Evolutionary conservation across 164 flowering plant genomes (phyloP), one percentile per base, ranked within the genome.

Genomic region (Nymphaea thermarum): DNA sequence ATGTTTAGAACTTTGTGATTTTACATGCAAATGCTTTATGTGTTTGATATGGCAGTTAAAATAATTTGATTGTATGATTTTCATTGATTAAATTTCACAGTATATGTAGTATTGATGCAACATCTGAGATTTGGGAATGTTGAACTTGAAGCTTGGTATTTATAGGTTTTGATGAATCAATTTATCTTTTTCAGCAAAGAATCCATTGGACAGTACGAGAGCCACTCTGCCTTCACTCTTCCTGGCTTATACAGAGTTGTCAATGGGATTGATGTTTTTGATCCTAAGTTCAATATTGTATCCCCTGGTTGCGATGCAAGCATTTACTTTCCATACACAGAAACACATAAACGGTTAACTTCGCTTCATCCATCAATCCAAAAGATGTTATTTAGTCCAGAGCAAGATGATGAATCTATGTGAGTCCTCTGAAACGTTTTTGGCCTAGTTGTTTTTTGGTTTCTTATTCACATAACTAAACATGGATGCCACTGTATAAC

Each of bases 221-320:
- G 93, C 78, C 99, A 91, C 78, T 71, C 81, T 42, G 84, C 94
- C 61, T 94, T 90, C 79, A 91, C 96, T 57, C 87, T 94, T 68
- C 99, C 99, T 41, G 98, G 92, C 44, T 82, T 84, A 6, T 94
- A 90, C 68, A 82, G 99, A 43, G 96, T 94, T 63, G 99, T 94
- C 67, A 96, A 91, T 74, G 99, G 99, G 36, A 83, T 94, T 78
- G 91, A 94, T 84, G 98, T 91, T 68, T 94, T 90, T 72, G 99
- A 94, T 82, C 97, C 99, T 12, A 94, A 94, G 86, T 91, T 94
- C 85, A 94, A 94, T 72, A 90, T 94, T 71, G 97, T 94, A 60
- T 91, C 99, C 36, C 99, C 99, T 18, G 99, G 98, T 65, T 96
- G 96, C 47, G 99, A 94, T 78, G 83, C 82, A 88, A 2, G 61